Conservation (phyloP, 495 filamentous ascomycete genomes). For the Aspergillus conjunctus region DNA sequence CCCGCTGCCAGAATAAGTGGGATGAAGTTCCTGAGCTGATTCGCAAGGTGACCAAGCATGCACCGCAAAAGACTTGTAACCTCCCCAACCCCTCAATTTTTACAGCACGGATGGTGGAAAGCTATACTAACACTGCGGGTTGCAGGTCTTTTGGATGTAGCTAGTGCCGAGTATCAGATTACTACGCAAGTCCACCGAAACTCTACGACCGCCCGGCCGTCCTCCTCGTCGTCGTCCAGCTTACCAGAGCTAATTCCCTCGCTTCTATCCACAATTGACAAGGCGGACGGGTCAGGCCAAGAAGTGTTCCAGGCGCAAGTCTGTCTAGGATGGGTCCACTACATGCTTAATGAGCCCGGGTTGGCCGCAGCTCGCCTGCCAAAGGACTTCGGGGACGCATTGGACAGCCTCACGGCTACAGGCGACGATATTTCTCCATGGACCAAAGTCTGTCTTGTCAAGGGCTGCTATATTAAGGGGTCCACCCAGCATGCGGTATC, state of each 20-base stretch:
- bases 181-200: conserved; percentile 50
- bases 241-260: conserved; percentile 63
- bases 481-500: conserved; percentile 62
- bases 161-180: conserved; percentile 69
- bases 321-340: conserved; percentile 82
- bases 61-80: conserved; percentile 80
- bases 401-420: conserved; percentile 49
- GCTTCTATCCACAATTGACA: conserved; percentile 66
- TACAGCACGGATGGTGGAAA: conserved; percentile 21
- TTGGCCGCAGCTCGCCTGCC: conserved; percentile 65
- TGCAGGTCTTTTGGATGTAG: conserved; percentile 74
- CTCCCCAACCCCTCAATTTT: conserved; percentile 15
- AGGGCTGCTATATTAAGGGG: conserved; percentile 75
- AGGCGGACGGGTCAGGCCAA: conserved; percentile 57
- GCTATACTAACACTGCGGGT: conserved; percentile 15
- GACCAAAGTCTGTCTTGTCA: conserved; percentile 78
- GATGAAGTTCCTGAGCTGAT: conserved; percentile 84
- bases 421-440: conserved; percentile 60
- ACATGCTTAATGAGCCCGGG: conserved; percentile 66
- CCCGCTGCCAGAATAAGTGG: conserved; percentile 88
- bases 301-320: conserved; percentile 79
- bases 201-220: conserved; percentile 32
- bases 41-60: conserved; percentile 91
- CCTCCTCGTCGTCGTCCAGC: conserved; percentile 48
- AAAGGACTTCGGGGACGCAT: conserved; percentile 55